Base-by-base conservation (phyloP, 192 early-diverging fungal genomes). In the Funneliformis geosporum region DNA sequence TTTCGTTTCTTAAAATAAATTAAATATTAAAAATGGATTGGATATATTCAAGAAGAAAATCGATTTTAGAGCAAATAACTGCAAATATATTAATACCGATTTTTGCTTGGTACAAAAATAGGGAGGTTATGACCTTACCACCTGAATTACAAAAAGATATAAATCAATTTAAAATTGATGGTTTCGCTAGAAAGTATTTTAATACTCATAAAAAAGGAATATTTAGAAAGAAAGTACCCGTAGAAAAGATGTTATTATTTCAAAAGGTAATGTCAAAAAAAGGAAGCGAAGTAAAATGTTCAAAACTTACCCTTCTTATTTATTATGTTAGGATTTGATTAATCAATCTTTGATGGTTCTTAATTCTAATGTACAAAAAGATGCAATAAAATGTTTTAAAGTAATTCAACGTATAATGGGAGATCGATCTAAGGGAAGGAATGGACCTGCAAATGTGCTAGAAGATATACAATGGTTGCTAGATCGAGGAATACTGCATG, bases 131-230 rank as follows among this genome's bases (percentile, higher is more conserved):
- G 43, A 66, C 84, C 59, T 79, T 89, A 76, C 88, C 88, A 77
- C 68, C 86, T 79, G 86, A 90, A 83, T 82, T 92, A 79, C 84
- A 94, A 82, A 79, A 90, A 62, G 91, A 95, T 80, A 91, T 96
- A 68, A 87, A 86, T 78, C 87, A 95, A 84, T 94, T 96, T 84
- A 82, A 87, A 6, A 94, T 96, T 78, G 93, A 94, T 80, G 95
- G 88, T 1, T 98, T 94, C 88, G 97, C 97, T 21, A 88, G 90
- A 83, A 93, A 94, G 77, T 96, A 97, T 85, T 99, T 99, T 85
- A 86, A 92, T 7, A 92, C 93, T 39, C 96, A 97, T 72, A 92
- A 93, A 81, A 89, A 89, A 62, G 97, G 97, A 1, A 85, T 99
- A 28, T 91, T 97, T 67, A 84, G 95, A 79, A 89, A 93, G 27